Percentiles rank a stretch among this genome's conserved stretches.
Conservation (phyloP, 495 filamentous ascomycete species). For the Neurospora intermedia region DNA sequence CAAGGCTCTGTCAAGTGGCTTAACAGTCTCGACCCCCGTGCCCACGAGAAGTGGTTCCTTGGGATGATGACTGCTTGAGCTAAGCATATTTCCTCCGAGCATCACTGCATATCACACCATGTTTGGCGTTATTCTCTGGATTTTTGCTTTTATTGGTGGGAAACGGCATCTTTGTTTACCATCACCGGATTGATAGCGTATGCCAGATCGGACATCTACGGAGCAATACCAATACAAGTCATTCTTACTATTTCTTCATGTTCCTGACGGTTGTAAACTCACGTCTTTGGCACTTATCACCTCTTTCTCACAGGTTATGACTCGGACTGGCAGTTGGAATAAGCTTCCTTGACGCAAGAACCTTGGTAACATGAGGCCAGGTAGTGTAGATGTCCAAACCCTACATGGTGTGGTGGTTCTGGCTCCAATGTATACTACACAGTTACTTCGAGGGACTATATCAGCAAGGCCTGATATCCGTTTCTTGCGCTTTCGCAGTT, state of each 20-base stretch:
- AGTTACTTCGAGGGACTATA: neutral
- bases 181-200: neutral
- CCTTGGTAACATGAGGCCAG: neutral
- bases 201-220: neutral
- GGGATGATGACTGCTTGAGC: constrained; percentile 11
- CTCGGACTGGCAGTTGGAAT: neutral
- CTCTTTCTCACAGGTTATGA: neutral
- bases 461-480: neutral
- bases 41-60: constrained; percentile 21
- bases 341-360: neutral
- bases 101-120: neutral
- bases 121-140: neutral
- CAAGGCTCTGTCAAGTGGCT: constrained; percentile 13
- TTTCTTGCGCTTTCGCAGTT: neutral
- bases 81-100: neutral
- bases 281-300: neutral
- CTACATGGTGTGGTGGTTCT: neutral
- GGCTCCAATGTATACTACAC: neutral
- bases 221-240: neutral
- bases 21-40: constrained; percentile 5
- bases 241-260: neutral
- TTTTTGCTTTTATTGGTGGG: neutral
- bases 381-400: neutral
- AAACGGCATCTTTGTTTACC: neutral
- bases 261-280: neutral